Percentiles rank a stretch among this genome's conserved stretches.
Conservation (phyloP, 495 filamentous ascomycete genomes). For the Cercophora sp. region DNA sequence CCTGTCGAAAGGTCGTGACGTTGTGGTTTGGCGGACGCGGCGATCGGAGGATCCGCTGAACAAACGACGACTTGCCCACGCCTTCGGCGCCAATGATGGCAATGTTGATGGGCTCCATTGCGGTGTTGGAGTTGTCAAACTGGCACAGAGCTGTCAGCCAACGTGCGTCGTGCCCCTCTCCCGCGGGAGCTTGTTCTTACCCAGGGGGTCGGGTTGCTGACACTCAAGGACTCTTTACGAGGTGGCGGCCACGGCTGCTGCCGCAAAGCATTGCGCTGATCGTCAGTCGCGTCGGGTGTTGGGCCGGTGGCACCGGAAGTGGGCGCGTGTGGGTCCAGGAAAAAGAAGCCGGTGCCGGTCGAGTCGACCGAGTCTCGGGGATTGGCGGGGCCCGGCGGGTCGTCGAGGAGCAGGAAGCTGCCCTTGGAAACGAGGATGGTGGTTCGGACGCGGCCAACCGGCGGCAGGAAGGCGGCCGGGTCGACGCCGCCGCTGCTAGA, state of each 20-base stretch:
- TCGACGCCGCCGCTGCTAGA: conserved; percentile 3
- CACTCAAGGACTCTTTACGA: conserved; percentile 38
- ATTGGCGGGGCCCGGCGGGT: conserved; percentile 24
- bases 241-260: conserved; percentile 36
- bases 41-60: conserved; percentile 73
- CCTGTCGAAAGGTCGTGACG: conserved; percentile 62
- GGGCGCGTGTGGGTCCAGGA: conserved; percentile 32
- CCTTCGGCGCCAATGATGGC: conserved; percentile 76
- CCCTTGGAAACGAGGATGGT: conserved; percentile 19
- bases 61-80: conserved; percentile 88
- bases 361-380: conserved; percentile 41
- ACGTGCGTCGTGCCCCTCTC: not conserved
- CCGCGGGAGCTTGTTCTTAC: conserved; percentile 18
- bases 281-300: conserved; percentile 13
- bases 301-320: conserved; percentile 5
- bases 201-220: conserved; percentile 31
- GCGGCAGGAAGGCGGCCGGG: conserved; percentile 6
- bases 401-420: conserved; percentile 26
- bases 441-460: not conserved
- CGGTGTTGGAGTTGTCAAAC: conserved; percentile 22
- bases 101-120: conserved; percentile 72
- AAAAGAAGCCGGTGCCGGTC: conserved; percentile 46
- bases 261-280: conserved; percentile 32
- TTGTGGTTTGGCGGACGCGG: conserved; percentile 52
- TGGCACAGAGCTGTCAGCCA: conserved; percentile 21